Percentiles rank a stretch among this genome's conserved stretches.
Evolutionary conservation across 768 basidiomycete genomes (phyloP).

Genomic region (Polyporus arcularius): DNA sequence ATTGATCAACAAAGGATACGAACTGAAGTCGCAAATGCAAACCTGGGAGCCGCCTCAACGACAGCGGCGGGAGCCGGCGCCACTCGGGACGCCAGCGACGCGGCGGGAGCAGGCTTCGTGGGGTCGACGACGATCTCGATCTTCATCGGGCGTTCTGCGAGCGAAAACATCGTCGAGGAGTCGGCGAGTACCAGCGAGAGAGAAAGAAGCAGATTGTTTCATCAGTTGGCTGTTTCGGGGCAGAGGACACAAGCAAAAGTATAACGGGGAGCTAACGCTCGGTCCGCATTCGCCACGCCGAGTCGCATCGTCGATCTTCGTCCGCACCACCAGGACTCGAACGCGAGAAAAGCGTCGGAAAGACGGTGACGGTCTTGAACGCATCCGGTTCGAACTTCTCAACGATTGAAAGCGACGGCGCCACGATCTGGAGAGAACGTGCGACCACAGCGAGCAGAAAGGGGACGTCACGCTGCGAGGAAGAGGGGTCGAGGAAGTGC

Average conservation of each 20-base stretch:
- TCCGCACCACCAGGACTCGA: constrained; percentile 7
- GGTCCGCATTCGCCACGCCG: constrained; percentile 10
- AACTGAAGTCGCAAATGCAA: constrained; percentile 26
- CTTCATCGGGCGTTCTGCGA: constrained; percentile 94
- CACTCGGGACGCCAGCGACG: constrained; percentile 80
- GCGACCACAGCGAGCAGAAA: constrained; percentile 13
- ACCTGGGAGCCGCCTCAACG: constrained; percentile 29
- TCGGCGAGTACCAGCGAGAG: constrained; percentile 24
- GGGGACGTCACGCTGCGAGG: constrained; percentile 18
- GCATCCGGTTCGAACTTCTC: neutral
- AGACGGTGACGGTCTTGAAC: neutral
- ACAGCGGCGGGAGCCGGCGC: constrained; percentile 60
- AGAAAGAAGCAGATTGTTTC: constrained; percentile 35
- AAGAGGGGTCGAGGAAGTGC: constrained; percentile 38
- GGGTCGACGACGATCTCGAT: constrained; percentile 97
- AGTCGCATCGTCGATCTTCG: constrained; percentile 17
- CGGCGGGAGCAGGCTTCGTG: constrained; percentile 57
- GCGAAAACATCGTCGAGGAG: constrained; percentile 25
- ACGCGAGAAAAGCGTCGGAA: neutral
- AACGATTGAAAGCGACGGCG: constrained; percentile 1
- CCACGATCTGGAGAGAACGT: neutral
- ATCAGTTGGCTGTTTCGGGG: constrained; percentile 38
- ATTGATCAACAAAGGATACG: constrained; percentile 34
- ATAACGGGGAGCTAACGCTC: constrained; percentile 15
- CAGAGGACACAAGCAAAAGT: constrained; percentile 32